Conservation (phyloP, 2,329 filamentous ascomycete species). For the Chaetomium globosum region DNA sequence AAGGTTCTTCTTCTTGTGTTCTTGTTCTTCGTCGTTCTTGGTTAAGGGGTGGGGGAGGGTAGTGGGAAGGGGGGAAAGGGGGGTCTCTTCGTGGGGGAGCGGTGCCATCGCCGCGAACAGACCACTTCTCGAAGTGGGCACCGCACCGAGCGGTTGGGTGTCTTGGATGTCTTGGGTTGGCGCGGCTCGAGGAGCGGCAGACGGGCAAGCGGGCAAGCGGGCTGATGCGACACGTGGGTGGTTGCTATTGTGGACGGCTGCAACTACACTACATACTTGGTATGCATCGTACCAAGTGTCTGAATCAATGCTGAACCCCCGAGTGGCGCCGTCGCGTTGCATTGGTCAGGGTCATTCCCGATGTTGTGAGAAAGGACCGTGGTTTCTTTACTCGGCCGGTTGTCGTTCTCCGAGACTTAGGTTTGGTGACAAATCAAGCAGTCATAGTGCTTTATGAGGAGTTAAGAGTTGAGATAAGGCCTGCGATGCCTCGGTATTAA, state of each 20-base stretch:
- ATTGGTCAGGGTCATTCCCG: background rate
- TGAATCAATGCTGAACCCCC: background rate
- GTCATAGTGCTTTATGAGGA: background rate
- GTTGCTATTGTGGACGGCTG: background rate
- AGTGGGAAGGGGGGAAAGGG: background rate
- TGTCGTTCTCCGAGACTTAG: conserved; percentile 8
- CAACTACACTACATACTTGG: background rate
- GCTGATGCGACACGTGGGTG: background rate
- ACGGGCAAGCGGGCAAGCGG: background rate
- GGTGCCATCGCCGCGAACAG: conserved; percentile 2
- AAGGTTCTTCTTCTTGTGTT: background rate
- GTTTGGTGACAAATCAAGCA: background rate
- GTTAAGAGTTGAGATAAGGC: background rate
- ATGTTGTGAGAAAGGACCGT: background rate
- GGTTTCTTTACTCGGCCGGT: background rate
- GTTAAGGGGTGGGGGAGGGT: background rate
- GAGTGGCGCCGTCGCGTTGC: background rate
- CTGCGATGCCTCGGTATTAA: background rate
- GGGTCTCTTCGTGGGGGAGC: background rate
- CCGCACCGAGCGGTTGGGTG: background rate
- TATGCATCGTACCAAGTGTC: background rate
- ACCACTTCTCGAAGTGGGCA: background rate
- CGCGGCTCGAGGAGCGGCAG: too few species aligned
- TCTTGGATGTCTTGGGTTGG: background rate
- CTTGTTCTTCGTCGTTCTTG: background rate